Percentiles rank a stretch among this genome's conserved stretches.
phyloP scores from a whole-genome alignment of 2,329 filamentous ascomycete species.

The Diaporthe citrichinensis region DNA sequence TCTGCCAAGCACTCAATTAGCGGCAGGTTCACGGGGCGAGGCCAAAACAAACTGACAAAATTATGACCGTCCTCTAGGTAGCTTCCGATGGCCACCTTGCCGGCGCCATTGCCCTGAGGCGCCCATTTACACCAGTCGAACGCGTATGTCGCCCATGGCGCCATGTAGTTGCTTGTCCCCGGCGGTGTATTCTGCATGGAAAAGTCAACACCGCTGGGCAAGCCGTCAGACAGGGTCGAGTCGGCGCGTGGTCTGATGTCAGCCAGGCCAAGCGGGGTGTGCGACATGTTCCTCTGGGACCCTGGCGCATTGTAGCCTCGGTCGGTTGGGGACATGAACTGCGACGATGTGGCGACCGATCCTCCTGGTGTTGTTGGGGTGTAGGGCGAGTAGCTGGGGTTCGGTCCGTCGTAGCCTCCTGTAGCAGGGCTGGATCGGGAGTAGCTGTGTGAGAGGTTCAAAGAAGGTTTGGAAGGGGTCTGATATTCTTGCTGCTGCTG shows the following conservation, averaged over 20 bases:
- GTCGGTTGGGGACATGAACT: slow-evolving; percentile 74
- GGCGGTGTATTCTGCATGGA: slow-evolving; percentile 76
- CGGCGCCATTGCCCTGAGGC: slow-evolving; percentile 82
- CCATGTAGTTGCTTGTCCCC: slow-evolving; percentile 91
- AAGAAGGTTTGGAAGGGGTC: slow-evolving; percentile 75
- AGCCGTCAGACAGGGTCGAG: slow-evolving; percentile 81
- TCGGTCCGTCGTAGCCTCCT: slow-evolving; percentile 62
- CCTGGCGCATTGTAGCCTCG: slow-evolving; percentile 69
- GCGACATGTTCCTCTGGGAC: slow-evolving; percentile 76
- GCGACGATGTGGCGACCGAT: slow-evolving; percentile 64
- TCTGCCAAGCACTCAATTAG: slow-evolving; percentile 65
- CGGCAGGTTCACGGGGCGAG: not conserved
- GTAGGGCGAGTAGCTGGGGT: slow-evolving; percentile 67
- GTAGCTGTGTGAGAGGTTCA: slow-evolving; percentile 80
- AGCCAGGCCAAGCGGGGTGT: slow-evolving; percentile 90
- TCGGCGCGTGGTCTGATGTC: slow-evolving; percentile 92
- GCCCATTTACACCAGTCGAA: slow-evolving; percentile 99
- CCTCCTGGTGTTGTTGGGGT: slow-evolving; percentile 76
- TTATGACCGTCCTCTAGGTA: slow-evolving; percentile 99
- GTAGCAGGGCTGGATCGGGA: slow-evolving; percentile 86
- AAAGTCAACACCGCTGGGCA: slow-evolving; percentile 73
- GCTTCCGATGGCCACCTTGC: slow-evolving; percentile 95
- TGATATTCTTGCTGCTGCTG: slow-evolving; percentile 69
- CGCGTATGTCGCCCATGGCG: slow-evolving; percentile 95
- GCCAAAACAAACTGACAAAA: slow-evolving; percentile 74